Base-by-base conservation (phyloP, 768 basidiomycete species). In the Termitomyces sp. region DNA sequence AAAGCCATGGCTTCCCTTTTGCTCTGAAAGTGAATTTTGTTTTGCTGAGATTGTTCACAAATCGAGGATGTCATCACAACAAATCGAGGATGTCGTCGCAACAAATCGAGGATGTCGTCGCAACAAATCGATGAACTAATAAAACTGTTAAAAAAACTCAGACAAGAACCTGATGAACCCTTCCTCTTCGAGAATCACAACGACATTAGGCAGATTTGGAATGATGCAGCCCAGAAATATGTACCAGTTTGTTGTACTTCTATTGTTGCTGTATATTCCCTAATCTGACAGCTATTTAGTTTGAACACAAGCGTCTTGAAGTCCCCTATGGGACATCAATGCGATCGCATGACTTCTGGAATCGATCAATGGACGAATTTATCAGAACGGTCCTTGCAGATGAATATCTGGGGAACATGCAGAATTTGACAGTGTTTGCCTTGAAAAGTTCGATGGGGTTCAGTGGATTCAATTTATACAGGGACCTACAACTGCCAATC, bases 1-100 rank as follows among this genome's bases (percentile, higher is more conserved):
- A 20, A 40, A 65, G 38, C 75, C 72, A 0, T 78, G 74, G 73
- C 22, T 50, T 1, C 74, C 75, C 6, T 76, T 75, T 44, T 46
- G 32, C 6, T 67, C 69, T 2, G 57, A 63, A 1, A 32, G 65
- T 4, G 70, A 77, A 53, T 76, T 75, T 61, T 66, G 71, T 28
- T 65, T 77, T 48, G 70, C 70, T 0, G 69, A 74, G 58, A 33
- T 74, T 32, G 55, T 60, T 4, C 67, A 66, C 2, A 57, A 71
- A 18, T 55, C 67, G 11, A 51, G 60, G 13, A 49, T 74, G 33
- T 74, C 67, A 33, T 45, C 60, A 24, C 32, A 11, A 1, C 63
- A 71, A 46, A 65, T 63, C 0, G 55, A 67, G 60, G 13, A 49
- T 74, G 33, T 74, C 67, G 28, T 45, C 60, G 22, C 32, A 11